Conservation (phyloP, 768 basidiomycete genomes). For the Cantharellus cinnabarinus region DNA sequence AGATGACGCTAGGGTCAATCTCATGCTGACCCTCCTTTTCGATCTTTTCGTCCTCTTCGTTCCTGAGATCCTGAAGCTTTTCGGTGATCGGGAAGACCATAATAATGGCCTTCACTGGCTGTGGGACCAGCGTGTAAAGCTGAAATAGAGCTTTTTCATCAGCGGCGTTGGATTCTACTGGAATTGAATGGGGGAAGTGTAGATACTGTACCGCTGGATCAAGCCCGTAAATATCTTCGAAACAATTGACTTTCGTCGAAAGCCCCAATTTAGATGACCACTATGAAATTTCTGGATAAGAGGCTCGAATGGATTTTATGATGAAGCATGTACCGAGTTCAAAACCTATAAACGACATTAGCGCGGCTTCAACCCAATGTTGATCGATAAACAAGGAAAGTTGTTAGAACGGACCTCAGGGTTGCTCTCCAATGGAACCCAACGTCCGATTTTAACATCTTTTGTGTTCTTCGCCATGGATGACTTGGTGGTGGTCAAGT, state of each 20-base stretch:
- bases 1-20: slow-evolving; percentile 50
- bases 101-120: slow-evolving; percentile 65
- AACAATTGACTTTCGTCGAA: slow-evolving; percentile 26
- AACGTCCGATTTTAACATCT: slow-evolving; percentile 16
- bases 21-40: slow-evolving; percentile 23
- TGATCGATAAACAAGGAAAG: neutral
- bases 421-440: slow-evolving; percentile 71
- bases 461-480: neutral
- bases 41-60: slow-evolving; percentile 40
- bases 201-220: slow-evolving; percentile 35
- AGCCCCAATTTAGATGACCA: slow-evolving; percentile 58
- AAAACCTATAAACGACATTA: slow-evolving; percentile 15
- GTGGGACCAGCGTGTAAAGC: slow-evolving; percentile 48
- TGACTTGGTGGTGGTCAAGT: too few species aligned
- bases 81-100: slow-evolving; percentile 63
- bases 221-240: slow-evolving; percentile 54
- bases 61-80: slow-evolving; percentile 27
- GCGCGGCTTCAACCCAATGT: neutral
- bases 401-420: slow-evolving; percentile 24
- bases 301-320: neutral
- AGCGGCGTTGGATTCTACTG: neutral
- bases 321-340: neutral
- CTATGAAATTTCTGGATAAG: slow-evolving; percentile 17
- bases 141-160: slow-evolving; percentile 14
- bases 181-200: neutral